These are phyloP conservation scores for Talaromyces sp. DNA, from an alignment of 2,329 filamentous ascomycete genomes.

Conservation along the genomic window DNA sequence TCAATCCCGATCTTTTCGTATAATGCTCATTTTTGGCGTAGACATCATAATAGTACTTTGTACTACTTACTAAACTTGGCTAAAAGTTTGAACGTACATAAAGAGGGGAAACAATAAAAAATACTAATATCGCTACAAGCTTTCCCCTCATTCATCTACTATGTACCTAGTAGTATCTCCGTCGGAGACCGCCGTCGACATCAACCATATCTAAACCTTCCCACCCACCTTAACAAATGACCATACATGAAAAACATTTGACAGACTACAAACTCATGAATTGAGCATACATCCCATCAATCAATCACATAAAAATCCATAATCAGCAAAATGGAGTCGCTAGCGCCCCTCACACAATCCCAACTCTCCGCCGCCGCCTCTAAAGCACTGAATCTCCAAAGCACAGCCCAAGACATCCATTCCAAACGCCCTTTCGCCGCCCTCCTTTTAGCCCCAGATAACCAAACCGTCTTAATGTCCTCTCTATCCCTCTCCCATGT, in stretches of 20 bases:
- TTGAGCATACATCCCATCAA: neutral
- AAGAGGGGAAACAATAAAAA: too few relatives aligned
- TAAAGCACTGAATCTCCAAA: slow-evolving; percentile 48
- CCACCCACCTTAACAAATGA: neutral
- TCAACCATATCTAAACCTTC: neutral
- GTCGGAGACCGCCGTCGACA: slow-evolving; percentile 20
- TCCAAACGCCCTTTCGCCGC: slow-evolving; percentile 55
- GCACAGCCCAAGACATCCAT: slow-evolving; percentile 45
- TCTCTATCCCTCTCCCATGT: slow-evolving; percentile 58
- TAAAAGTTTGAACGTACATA: too few relatives aligned
- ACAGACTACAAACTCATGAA: too few relatives aligned
- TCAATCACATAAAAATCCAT: neutral
- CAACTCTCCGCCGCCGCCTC: slow-evolving; percentile 47
- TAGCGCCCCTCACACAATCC: slow-evolving; percentile 34
- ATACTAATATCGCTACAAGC: too few relatives aligned
- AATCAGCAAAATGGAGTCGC: slow-evolving; percentile 3
- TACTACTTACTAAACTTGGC: too few relatives aligned
- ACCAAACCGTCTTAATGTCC: slow-evolving; percentile 51
- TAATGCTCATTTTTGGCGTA: too few relatives aligned
- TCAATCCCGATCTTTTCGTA: too few relatives aligned
- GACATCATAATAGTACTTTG: too few relatives aligned
- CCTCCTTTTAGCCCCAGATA: slow-evolving; percentile 54
- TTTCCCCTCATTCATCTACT: slow-evolving; percentile 5
- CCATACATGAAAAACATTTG: too few relatives aligned
- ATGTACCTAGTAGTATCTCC: too few relatives aligned